Evolutionary conservation across 2,329 filamentous ascomycete genomes (phyloP).

Genomic region (Ophiostoma novo-ulmi): DNA sequence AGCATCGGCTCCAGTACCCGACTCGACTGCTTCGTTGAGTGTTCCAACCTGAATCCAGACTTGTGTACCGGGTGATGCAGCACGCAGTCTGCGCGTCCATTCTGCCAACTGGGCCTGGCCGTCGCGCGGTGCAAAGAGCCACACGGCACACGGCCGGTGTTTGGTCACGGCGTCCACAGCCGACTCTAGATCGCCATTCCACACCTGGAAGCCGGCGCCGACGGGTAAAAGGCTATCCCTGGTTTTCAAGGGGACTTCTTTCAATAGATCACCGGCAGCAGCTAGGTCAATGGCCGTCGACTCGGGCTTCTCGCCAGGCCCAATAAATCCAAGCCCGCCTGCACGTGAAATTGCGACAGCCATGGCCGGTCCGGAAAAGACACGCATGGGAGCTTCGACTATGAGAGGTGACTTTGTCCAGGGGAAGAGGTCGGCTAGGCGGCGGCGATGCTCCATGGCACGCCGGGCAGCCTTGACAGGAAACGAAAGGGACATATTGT

Average conservation of each 20-base stretch:
- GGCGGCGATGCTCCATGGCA: slow-evolving; percentile 18
- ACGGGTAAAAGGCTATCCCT: slow-evolving; percentile 41
- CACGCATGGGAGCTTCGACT: slow-evolving; percentile 41
- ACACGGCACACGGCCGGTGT: slow-evolving; percentile 55
- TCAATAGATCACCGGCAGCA: not conserved
- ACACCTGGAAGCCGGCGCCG: slow-evolving; percentile 59
- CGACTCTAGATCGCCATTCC: slow-evolving; percentile 40
- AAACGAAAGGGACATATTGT: slow-evolving; percentile 1
- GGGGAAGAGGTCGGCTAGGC: slow-evolving; percentile 33
- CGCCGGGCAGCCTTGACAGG: slow-evolving; percentile 22
- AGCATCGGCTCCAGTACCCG: slow-evolving; percentile 46
- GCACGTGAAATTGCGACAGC: slow-evolving; percentile 40
- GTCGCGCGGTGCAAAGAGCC: slow-evolving; percentile 59
- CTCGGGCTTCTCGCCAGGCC: slow-evolving; percentile 21
- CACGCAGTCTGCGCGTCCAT: slow-evolving; percentile 33
- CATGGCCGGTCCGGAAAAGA: slow-evolving; percentile 36
- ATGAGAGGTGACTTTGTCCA: slow-evolving; percentile 37
- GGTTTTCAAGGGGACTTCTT: slow-evolving; percentile 33
- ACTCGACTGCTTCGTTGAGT: slow-evolving; percentile 49
- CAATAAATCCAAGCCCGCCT: slow-evolving; percentile 38
- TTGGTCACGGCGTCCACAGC: slow-evolving; percentile 45
- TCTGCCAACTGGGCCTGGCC: slow-evolving; percentile 35
- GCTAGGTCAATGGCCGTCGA: slow-evolving; percentile 20
- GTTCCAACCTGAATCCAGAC: slow-evolving; percentile 55
- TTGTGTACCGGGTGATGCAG: slow-evolving; percentile 38